Evolutionary conservation across 345 rosid species (phyloP).

Genomic region (Bretschneidera sinensis): DNA sequence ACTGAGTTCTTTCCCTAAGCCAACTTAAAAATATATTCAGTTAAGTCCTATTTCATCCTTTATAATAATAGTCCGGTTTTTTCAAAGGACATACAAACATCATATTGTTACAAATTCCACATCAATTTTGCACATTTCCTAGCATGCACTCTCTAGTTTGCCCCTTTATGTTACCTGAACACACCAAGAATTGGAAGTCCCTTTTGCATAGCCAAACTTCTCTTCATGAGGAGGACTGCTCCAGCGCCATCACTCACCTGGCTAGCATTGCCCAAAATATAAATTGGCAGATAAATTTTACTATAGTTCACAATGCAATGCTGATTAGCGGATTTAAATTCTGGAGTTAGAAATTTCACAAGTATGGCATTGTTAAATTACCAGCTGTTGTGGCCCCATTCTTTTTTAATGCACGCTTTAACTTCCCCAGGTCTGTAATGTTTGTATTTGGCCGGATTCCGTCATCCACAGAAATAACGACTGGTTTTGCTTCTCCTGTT

Average conservation of each 20-base stretch:
- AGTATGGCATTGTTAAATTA: conserved; percentile 19
- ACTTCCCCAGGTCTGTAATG: conserved; percentile 62
- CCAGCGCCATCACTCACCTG: conserved; percentile 98
- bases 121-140: no score
- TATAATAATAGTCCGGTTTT: no score
- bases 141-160: neutral
- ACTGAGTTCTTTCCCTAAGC: neutral
- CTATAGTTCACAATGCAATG: neutral
- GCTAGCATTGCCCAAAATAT: conserved; percentile 75
- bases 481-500: conserved; percentile 71
- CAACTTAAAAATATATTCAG: no score
- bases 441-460: conserved; percentile 75
- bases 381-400: conserved; percentile 95
- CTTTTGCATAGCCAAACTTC: conserved; percentile 72
- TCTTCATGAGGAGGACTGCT: conserved; percentile 92
- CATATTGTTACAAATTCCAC: no score
- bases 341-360: neutral
- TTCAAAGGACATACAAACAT: no score
- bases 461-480: conserved; percentile 65
- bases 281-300: conserved; percentile 13
- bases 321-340: neutral
- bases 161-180: conserved; percentile 50
- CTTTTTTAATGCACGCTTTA: conserved; percentile 78
- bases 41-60: no score
- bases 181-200: conserved; percentile 92